Base-by-base conservation (phyloP, 2,329 filamentous ascomycete species). In the Calycina herbarum region DNA sequence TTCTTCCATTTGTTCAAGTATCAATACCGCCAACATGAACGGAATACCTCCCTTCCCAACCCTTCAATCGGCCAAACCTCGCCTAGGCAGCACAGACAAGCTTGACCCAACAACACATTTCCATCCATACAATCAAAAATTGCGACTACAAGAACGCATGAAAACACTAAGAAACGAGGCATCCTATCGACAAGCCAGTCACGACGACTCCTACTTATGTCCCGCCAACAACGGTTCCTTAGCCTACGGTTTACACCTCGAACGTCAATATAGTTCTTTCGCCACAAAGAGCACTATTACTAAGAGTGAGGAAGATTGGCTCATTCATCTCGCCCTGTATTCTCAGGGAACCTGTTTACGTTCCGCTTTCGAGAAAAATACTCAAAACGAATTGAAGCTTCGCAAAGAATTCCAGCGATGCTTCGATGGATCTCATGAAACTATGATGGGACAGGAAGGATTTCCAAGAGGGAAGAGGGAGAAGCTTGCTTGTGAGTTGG, bases 181-280 rank as follows among this genome's bases (percentile, higher is more conserved):
- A 13, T 2, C 6, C 11, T 57, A 17, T 33, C 54, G 54, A n/a
- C 11, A 57, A 33, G 15, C 11, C 54, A 31, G 31, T 3, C 56
- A 57, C n/a, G 3, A n/a, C 27, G 27, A 29, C 31, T 8, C 8
- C 11, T 57, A 57, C 13, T 35, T 57, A 17, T 57, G 56, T 57
- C 56, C 27, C 13, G 27, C 54, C 56, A 31, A 57, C 27, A 57
- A 57, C 11, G 56, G 56, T 11, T 57, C 56, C 11, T 57, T 57
- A 17, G 31, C 56, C 13, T 57, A 57, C 27, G 56, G 56, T 3
- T 4, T 8, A 13, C 56, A 33, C n/a, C 56, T 57, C 13, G 56
- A 35, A 31, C 24, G 29, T 8, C 56, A 57, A 33, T 35, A 33
- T 54, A 7, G 7, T 29, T 54, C 56, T 10, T 29, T 17, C 27